Evolutionary conservation across 2,329 filamentous ascomycete species (phyloP).

Genomic region (Parastagonospora avenae): DNA sequence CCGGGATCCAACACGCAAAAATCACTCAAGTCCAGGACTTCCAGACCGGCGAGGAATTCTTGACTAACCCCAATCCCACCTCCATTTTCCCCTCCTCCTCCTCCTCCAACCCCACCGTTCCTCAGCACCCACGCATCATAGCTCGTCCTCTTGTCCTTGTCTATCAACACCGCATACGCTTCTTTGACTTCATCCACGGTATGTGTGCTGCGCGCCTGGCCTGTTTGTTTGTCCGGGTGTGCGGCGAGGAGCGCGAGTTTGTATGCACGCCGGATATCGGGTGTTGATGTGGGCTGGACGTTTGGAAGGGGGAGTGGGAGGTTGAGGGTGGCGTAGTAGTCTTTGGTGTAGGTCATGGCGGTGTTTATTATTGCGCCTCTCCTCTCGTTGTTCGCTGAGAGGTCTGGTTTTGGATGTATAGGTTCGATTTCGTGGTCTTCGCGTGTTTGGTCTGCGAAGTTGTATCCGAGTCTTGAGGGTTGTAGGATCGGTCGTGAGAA

Average conservation of each 20-base stretch:
- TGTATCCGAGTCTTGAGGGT: neutral
- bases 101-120: neutral
- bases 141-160: slow-evolving; percentile 50
- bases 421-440: too few species aligned
- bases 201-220: slow-evolving; percentile 11
- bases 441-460: neutral
- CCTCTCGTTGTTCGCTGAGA: too few species aligned
- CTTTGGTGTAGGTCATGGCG: slow-evolving; percentile 31
- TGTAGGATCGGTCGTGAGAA: neutral
- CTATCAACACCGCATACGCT: slow-evolving; percentile 61
- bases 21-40: slow-evolving; percentile 64
- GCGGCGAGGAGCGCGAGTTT: slow-evolving; percentile 60
- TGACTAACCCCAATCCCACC: neutral
- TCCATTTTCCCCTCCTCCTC: neutral
- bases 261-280: slow-evolving; percentile 52
- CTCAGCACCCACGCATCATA: slow-evolving; percentile 41
- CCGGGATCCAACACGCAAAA: slow-evolving; percentile 19
- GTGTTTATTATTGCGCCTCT: too few species aligned
- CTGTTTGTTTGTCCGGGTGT: slow-evolving; percentile 62
- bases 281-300: slow-evolving; percentile 4
- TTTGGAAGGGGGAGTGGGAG: slow-evolving; percentile 15
- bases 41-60: slow-evolving; percentile 55
- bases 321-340: slow-evolving; percentile 38
- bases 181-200: slow-evolving; percentile 64
- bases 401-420: neutral